Percentiles rank a stretch among this genome's conserved stretches.
phyloP scores from a whole-genome alignment of 2,329 filamentous ascomycete species.

The Monosporascus sp. region DNA sequence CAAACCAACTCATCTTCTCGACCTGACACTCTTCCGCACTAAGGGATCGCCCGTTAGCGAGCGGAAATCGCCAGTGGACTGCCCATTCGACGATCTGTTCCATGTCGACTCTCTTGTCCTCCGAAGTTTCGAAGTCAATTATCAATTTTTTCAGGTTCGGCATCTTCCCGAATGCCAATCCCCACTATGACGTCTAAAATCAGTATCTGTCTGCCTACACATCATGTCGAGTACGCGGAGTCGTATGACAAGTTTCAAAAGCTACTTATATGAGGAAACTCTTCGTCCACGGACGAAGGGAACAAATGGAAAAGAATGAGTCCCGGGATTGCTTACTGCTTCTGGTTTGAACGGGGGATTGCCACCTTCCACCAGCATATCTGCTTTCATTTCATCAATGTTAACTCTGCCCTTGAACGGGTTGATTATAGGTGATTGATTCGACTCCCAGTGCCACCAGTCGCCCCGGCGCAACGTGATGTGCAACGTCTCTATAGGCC shows the following conservation, averaged over 20 bases:
- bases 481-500: conserved; percentile 19
- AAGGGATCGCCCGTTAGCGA: conserved; percentile 9
- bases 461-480: conserved; percentile 30
- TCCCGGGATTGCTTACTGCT: background rate
- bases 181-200: conserved; percentile 7
- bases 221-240: too few relatives aligned
- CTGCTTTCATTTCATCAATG: conserved; percentile 7
- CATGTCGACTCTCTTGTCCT: conserved; percentile 12
- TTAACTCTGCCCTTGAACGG: conserved; percentile 11
- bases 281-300: too few relatives aligned
- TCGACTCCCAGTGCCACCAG: conserved; percentile 30
- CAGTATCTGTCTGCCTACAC: too few relatives aligned
- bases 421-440: conserved; percentile 20
- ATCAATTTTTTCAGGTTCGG: conserved; percentile 13
- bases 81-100: conserved; percentile 17
- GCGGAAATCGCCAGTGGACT: conserved; percentile 16
- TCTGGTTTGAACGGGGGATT: conserved; percentile 5
- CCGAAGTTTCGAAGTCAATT: conserved; percentile 20
- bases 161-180: conserved; percentile 13
- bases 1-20: conserved; percentile 10
- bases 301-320: too few relatives aligned
- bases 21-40: conserved; percentile 9
- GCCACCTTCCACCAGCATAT: conserved; percentile 8
- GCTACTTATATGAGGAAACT: too few relatives aligned
- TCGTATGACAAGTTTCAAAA: too few relatives aligned